Conservation (phyloP, 495 filamentous ascomycete genomes). For the Amphirosellinia nigrospora region DNA sequence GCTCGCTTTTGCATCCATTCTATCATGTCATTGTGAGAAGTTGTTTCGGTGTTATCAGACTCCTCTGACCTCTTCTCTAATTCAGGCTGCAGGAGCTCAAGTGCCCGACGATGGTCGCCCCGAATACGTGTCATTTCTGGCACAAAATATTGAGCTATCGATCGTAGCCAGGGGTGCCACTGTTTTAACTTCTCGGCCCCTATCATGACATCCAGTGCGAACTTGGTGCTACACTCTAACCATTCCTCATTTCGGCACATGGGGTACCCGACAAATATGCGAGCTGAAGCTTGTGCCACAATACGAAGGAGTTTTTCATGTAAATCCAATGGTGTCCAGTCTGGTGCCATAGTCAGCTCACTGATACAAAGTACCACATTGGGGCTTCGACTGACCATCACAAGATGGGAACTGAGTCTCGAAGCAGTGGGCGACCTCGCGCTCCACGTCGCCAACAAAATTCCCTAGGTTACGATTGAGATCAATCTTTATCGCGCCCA, state of each 20-base stretch:
- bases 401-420: slow-evolving; percentile 46
- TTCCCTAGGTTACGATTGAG: slow-evolving; percentile 53
- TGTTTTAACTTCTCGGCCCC: slow-evolving; percentile 36
- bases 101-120: slow-evolving; percentile 35
- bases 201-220: slow-evolving; percentile 52
- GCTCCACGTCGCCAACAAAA: slow-evolving; percentile 46
- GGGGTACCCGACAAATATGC: slow-evolving; percentile 58
- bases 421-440: slow-evolving; percentile 46
- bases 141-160: slow-evolving; percentile 41
- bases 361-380: neutral
- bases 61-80: slow-evolving; percentile 30
- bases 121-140: slow-evolving; percentile 38
- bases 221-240: slow-evolving; percentile 59
- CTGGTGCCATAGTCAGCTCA: slow-evolving; percentile 31
- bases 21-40: slow-evolving; percentile 34
- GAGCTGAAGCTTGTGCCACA: slow-evolving; percentile 58
- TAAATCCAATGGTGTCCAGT: slow-evolving; percentile 47
- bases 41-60: slow-evolving; percentile 5
- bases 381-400: slow-evolving; percentile 40
- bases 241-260: slow-evolving; percentile 61
- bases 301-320: slow-evolving; percentile 46
- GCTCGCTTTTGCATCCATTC: slow-evolving; percentile 39
- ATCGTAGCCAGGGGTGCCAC: slow-evolving; percentile 40
- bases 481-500: slow-evolving; percentile 50
- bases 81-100: slow-evolving; percentile 36